Conservation (phyloP, 352 stramenopile genomes). For the Phytophthora boehmeriae region DNA sequence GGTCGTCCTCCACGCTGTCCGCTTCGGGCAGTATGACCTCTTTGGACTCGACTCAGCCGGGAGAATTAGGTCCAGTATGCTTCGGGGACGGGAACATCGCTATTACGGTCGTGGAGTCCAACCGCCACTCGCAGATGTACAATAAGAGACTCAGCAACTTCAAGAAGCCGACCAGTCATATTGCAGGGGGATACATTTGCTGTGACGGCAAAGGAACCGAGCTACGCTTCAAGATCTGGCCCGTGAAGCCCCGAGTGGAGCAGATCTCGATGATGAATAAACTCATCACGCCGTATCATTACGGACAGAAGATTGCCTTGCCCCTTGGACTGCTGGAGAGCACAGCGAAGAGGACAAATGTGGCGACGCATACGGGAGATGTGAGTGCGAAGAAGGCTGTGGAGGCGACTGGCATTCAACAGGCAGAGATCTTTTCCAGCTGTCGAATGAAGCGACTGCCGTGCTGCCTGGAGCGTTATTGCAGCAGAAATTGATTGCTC, state of each 20-base stretch:
- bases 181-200: constrained; percentile 86
- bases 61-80: constrained; percentile 41
- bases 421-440: constrained; percentile 75
- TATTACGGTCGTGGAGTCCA: constrained; percentile 78
- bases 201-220: constrained; percentile 84
- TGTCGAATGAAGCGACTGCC: constrained; percentile 62
- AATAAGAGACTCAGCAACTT: constrained; percentile 89
- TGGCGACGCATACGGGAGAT: not conserved
- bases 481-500: constrained; percentile 62
- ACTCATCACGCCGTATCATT: constrained; percentile 83
- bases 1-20: constrained; percentile 25
- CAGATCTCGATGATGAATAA: constrained; percentile 89
- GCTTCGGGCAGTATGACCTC: constrained; percentile 26
- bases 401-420: constrained; percentile 38
- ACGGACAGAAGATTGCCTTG: constrained; percentile 85
- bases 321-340: constrained; percentile 67
- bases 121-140: constrained; percentile 85
- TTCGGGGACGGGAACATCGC: constrained; percentile 78
- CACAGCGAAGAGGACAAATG: constrained; percentile 30
- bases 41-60: constrained; percentile 6
- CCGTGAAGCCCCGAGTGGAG: constrained; percentile 67
- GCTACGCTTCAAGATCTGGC: constrained; percentile 69
- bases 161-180: constrained; percentile 85
- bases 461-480: constrained; percentile 53
- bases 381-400: constrained; percentile 23